Base-by-base conservation (phyloP, 345 rosid species). In the Kandelia obovata region DNA sequence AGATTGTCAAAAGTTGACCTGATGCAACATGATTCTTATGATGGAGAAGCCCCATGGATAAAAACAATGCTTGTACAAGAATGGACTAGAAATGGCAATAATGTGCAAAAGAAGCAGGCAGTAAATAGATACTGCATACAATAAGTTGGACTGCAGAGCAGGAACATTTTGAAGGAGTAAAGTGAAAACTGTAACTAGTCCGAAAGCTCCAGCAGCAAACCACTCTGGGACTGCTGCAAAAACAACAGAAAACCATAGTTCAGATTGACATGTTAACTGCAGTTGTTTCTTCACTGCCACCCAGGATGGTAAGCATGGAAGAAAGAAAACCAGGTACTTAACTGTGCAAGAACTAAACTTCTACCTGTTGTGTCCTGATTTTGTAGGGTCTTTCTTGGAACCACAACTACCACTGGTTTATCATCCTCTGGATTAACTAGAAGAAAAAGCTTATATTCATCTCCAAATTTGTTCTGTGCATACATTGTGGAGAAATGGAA, bases 141-240 rank as follows among this genome's bases (percentile, higher is more conserved):
- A 63, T 82, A 94, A 73, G 86, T 89, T 82, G 69, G 96, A 80
- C 71, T 94, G 98, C 79, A 89, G 64, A 53, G 87, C 88, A 32
- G 97, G 98, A 6, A 94, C 98, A 71, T 91, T 94, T 53, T 93
- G 89, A 62, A 94, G 89, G 81, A 91, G 96, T 79, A 89, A 74
- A 13, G 98, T 86, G 58, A 88, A 89, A 75, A 89, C 64, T 16
- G 98, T 83, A 74, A 88, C 89, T 74, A 89, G 67, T 80, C 95
- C 98, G 81, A 94, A 94, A 55, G 97, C 83, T 27, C 89, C 95
- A 62, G 98, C 96, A 66, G 97, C 98, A 80, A 94, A 86, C 97
- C 98, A 94, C 80, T 91, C 96, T 13, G 98, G 98, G 31, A 91
- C 93, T 34, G 92, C 98, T 94, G 88, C 81, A 82, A 52, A 73